Percentiles rank a stretch among this genome's conserved stretches.
Conservation (phyloP, 768 basidiomycete genomes). For the Lactarius akahatsu region DNA sequence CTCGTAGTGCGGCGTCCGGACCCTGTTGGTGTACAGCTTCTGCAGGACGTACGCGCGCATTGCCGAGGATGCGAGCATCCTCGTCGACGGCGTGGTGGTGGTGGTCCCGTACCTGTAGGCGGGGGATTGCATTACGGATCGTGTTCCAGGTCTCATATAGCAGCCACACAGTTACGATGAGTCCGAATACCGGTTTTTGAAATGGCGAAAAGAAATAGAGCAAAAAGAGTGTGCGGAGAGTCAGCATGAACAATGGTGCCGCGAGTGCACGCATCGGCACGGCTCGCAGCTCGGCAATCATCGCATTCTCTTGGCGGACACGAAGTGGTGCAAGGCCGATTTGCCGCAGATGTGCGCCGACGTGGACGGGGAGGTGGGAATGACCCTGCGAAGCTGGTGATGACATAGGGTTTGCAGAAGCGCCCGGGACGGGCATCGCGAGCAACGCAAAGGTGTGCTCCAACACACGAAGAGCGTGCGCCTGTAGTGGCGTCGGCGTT, state of each 20-base stretch:
- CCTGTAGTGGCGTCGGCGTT: conserved; percentile 26
- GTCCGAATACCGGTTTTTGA: conserved; percentile 28
- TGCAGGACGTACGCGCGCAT: conserved; percentile 11
- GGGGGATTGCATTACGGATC: conserved; percentile 28
- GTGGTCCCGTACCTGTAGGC: conserved; percentile 11
- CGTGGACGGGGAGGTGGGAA: conserved; percentile 21
- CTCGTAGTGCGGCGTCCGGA: conserved; percentile 10
- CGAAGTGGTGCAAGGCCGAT: conserved; percentile 27
- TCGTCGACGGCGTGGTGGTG: conserved; percentile 9
- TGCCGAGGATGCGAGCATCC: conserved; percentile 6
- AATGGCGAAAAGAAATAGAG: conserved; percentile 30
- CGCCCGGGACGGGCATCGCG: conserved; percentile 18
- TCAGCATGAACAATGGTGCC: conserved; percentile 28
- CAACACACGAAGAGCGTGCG: conserved; percentile 27
- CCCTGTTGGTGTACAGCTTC: conserved; percentile 5
- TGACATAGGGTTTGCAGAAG: conserved; percentile 5
- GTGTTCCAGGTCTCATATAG: conserved; percentile 31
- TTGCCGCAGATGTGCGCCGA: conserved; percentile 27
- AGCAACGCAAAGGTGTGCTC: conserved; percentile 27
- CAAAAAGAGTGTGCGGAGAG: conserved; percentile 26
- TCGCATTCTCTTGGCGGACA: conserved; percentile 25
- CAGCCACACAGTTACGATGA: conserved; percentile 27
- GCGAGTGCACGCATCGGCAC: conserved; percentile 29
- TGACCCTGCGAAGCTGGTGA: conserved; percentile 4
- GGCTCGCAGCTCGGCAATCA: conserved; percentile 28